Evolutionary conservation across 805 yeast species (phyloP), one percentile per base, ranked within the genome.

Genomic region (Saccharomycopsis vini): DNA sequence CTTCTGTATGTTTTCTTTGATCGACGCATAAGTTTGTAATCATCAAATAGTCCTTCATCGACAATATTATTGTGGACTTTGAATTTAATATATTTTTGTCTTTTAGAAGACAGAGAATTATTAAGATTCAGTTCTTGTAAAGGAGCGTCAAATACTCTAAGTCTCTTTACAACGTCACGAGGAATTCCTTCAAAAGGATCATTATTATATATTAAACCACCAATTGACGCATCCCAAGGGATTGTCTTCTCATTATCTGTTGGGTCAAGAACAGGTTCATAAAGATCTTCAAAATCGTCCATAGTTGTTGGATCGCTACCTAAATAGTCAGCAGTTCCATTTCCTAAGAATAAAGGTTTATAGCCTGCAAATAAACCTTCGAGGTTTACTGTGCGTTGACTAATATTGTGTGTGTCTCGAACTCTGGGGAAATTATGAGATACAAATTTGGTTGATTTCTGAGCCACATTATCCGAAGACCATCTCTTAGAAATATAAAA

Each of bases 121-220:
- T 90, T 61, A 79, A 76, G 71, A 79, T 82, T 90, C 79, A 81
- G 71, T 77, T 85, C 64, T 75, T 6, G 28, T 24, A 24, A 24
- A 4, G 75, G 63, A 78, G 61, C 43, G 43, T 53, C 55, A 49
- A 63, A 67, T 0, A 72, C 69, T 21, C 59, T 62, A 30, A 68
- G 49, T 24, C 56, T 55, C 12, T 54, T 52, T 0, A 68, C 66
- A 5, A 66, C 57, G 13, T 55, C 53, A 42, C 59, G 59, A 2
- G 73, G 72, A 1, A 68, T 58, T 26, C 56, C 52, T 45, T 57
- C 56, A 50, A 63, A 60, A 3, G 63, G 49, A 16, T 57, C 53
- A 41, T 62, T 64, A 24, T 60, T 56, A 41, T 59, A 60, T 12
- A 58, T 50, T 52, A 62, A 40, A 2, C 69, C 69, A 34, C 66